phyloP scores from a whole-genome alignment of 2,329 filamentous ascomycete genomes.

The Alternaria burnsii region DNA sequence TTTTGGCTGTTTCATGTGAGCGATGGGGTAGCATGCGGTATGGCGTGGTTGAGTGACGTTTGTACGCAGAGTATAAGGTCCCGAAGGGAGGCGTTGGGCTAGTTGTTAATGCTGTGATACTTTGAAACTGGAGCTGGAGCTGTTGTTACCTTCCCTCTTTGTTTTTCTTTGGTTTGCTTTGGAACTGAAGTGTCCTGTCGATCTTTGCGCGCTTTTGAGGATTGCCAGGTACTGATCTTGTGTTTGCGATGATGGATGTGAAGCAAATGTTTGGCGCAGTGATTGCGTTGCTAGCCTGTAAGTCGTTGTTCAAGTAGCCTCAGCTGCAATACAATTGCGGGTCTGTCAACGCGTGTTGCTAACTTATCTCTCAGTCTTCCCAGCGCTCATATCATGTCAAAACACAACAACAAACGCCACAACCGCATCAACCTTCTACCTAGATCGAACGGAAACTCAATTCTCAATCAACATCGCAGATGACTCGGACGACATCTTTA shows the following conservation, averaged over 20 bases:
- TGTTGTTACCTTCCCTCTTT: neutral
- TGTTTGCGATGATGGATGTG: slow-evolving; percentile 8
- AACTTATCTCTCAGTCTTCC: slow-evolving; percentile 23
- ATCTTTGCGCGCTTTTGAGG: neutral
- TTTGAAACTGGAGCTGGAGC: neutral
- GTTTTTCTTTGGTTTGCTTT: slow-evolving; percentile 4
- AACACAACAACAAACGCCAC: slow-evolving; percentile 20
- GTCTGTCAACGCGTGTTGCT: neutral
- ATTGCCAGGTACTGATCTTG: neutral
- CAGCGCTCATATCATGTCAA: slow-evolving; percentile 25
- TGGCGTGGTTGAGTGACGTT: slow-evolving; percentile 8
- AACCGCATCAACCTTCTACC: slow-evolving; percentile 44
- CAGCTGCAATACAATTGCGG: neutral
- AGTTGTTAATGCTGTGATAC: slow-evolving; percentile 5
- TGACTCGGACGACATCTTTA: slow-evolving; percentile 45
- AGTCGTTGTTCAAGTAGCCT: neutral
- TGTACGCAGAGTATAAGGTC: slow-evolving; percentile 3
- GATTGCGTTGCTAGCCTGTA: slow-evolving; percentile 22
- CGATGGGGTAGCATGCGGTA: neutral
- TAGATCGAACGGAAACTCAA: slow-evolving; percentile 43
- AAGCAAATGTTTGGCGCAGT: slow-evolving; percentile 11
- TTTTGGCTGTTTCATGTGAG: slow-evolving; percentile 10
- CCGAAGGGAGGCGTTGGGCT: slow-evolving; percentile 1
- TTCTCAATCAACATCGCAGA: slow-evolving; percentile 48
- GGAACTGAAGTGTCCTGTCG: neutral